phyloP scores from a whole-genome alignment of 371 early-diverging fungal species.

The Conidiobolus incongruus region DNA sequence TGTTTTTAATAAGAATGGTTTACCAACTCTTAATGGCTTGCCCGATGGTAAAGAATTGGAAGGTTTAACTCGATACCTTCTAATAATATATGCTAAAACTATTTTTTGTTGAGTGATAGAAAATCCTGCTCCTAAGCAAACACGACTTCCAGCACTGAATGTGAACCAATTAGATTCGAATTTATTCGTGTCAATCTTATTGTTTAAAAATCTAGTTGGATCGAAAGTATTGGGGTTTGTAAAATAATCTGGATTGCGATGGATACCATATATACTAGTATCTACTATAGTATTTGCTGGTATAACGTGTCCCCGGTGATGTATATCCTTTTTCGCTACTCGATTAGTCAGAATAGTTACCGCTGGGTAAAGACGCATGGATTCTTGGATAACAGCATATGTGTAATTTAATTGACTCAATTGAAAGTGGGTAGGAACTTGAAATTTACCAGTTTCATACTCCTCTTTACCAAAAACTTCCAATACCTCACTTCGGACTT shows the following conservation, averaged over 20 bases:
- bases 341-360: conserved; percentile 3
- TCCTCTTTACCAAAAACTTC: conserved; percentile 8
- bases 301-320: background rate
- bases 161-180: too few relatives aligned
- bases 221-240: background rate
- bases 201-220: background rate
- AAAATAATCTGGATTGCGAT: too few relatives aligned
- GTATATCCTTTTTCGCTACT: background rate
- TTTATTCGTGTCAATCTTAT: too few relatives aligned
- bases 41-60: too few relatives aligned
- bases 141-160: background rate
- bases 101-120: conserved; percentile 24
- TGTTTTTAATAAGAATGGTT: too few relatives aligned
- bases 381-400: conserved; percentile 18
- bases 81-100: conserved; percentile 19
- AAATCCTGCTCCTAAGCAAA: conserved; percentile 28
- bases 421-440: conserved; percentile 9
- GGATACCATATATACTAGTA: background rate
- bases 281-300: background rate
- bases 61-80: conserved; percentile 7
- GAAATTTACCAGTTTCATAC: too few relatives aligned
- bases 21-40: too few relatives aligned
- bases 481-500: conserved; percentile 9
- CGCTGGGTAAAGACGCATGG: conserved; percentile 15
- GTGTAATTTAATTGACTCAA: conserved; percentile 15